Conservation (phyloP, 345 rosid species). For the Camelina hispida region DNA sequence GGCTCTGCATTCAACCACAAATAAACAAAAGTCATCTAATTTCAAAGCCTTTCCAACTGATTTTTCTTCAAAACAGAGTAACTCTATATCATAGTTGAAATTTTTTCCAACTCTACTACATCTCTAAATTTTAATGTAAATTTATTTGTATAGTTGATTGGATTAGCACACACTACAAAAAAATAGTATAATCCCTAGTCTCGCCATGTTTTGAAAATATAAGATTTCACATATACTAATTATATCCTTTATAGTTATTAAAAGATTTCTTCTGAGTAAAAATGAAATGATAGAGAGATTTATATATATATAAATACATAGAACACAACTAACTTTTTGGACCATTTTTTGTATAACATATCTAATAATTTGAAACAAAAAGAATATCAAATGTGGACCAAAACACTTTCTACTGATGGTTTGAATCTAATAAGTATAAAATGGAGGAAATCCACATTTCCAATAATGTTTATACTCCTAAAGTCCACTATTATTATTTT, state of each 20-base stretch:
- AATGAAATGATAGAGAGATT: not conserved
- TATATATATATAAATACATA: not conserved
- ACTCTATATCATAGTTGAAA: too few species aligned
- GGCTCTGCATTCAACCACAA: too few species aligned
- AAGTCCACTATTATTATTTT: constrained; percentile 10
- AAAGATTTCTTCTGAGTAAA: not conserved
- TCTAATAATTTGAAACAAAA: not conserved
- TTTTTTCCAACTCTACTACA: too few species aligned
- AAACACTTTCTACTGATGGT: not conserved
- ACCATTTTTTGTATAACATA: not conserved
- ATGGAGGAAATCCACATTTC: not conserved
- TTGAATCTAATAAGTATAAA: not conserved
- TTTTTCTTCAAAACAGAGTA: too few species aligned
- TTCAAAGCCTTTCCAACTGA: too few species aligned
- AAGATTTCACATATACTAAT: not conserved
- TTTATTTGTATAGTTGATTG: too few species aligned
- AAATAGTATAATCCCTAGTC: too few species aligned
- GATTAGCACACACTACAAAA: too few species aligned
- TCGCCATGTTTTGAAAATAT: not conserved
- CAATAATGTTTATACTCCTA: not conserved
- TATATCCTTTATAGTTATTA: not conserved
- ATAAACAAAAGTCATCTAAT: too few species aligned
- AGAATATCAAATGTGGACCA: constrained; percentile 3
- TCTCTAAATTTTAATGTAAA: too few species aligned
- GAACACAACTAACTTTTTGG: not conserved